These are phyloP conservation scores for Dactylellina drechsleri DNA, from an alignment of 2,329 filamentous ascomycete species.

Conservation along the genomic window DNA sequence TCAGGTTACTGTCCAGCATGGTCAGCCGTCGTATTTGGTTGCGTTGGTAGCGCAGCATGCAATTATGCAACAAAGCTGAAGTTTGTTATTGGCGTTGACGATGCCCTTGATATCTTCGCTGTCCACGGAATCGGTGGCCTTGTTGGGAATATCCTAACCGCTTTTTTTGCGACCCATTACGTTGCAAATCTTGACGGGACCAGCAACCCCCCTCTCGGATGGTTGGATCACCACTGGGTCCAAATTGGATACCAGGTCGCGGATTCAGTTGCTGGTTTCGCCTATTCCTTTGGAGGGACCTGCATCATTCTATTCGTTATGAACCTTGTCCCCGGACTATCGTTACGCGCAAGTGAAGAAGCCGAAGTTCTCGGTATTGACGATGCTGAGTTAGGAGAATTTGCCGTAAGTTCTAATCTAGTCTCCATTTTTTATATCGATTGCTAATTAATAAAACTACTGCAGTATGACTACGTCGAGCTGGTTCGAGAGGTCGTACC, in stretches of 20 bases:
- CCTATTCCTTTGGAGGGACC: constrained; percentile 81
- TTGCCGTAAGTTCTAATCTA: constrained; percentile 69
- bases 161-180: constrained; percentile 84
- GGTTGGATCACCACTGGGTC: constrained; percentile 84
- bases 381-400: constrained; percentile 90
- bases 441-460: constrained; percentile 32
- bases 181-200: constrained; percentile 83
- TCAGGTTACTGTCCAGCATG: constrained; percentile 80
- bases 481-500: constrained; percentile 74
- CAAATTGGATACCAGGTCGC: constrained; percentile 86
- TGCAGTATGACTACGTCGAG: constrained; percentile 86
- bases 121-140: constrained; percentile 82
- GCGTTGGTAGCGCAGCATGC: constrained; percentile 78
- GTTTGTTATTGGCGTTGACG: constrained; percentile 81
- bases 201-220: constrained; percentile 74
- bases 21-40: constrained; percentile 82
- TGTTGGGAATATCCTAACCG: constrained; percentile 81
- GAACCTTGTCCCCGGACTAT: constrained; percentile 79
- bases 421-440: constrained; percentile 5
- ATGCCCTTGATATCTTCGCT: constrained; percentile 88
- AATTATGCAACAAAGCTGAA: constrained; percentile 94
- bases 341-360: constrained; percentile 77
- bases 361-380: constrained; percentile 87
- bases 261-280: constrained; percentile 78
- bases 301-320: constrained; percentile 82